These are phyloP conservation scores for Stygiomarasmius scandens DNA, from an alignment of 1,284 basidiomycete species.

Conservation along the genomic window DNA sequence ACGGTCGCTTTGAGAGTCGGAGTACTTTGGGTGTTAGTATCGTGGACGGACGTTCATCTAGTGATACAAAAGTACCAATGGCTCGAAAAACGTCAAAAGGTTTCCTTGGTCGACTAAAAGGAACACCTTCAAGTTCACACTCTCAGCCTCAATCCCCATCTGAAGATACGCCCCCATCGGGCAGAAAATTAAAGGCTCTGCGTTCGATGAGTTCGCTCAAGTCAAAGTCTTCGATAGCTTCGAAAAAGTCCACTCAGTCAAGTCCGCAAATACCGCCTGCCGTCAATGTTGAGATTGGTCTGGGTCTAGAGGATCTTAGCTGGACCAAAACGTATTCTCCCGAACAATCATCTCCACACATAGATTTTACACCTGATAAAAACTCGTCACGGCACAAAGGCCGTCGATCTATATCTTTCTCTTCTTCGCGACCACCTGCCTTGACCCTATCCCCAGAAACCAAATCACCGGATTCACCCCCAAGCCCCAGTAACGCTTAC, in stretches of 20 bases:
- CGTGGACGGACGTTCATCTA: slow-evolving; percentile 29
- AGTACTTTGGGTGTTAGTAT: slow-evolving; percentile 63
- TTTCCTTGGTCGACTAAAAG: slow-evolving; percentile 64
- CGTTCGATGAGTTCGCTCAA: slow-evolving; percentile 81
- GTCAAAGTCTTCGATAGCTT: slow-evolving; percentile 41
- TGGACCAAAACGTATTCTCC: slow-evolving; percentile 46
- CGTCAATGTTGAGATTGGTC: slow-evolving; percentile 54
- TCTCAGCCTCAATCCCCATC: slow-evolving; percentile 44
- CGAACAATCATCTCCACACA: slow-evolving; percentile 29
- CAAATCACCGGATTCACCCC: slow-evolving; percentile 37
- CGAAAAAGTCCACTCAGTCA: slow-evolving; percentile 34
- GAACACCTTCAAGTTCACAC: slow-evolving; percentile 21
- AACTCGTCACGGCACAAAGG: slow-evolving; percentile 41
- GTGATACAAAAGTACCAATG: slow-evolving; percentile 36
- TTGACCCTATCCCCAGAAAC: slow-evolving; percentile 54
- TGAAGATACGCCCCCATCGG: slow-evolving; percentile 39
- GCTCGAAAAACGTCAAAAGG: slow-evolving; percentile 64
- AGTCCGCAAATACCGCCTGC: slow-evolving; percentile 57
- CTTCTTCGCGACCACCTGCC: slow-evolving; percentile 37
- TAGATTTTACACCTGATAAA: slow-evolving; percentile 10
- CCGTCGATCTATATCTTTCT: slow-evolving; percentile 68
- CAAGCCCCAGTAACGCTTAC: slow-evolving; percentile 36
- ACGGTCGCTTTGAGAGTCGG: slow-evolving; percentile 78
- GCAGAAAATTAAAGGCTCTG: slow-evolving; percentile 68
- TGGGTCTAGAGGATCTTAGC: slow-evolving; percentile 60